Conservation (phyloP, 352 stramenopile genomes). For the Pythium phragmitis region DNA sequence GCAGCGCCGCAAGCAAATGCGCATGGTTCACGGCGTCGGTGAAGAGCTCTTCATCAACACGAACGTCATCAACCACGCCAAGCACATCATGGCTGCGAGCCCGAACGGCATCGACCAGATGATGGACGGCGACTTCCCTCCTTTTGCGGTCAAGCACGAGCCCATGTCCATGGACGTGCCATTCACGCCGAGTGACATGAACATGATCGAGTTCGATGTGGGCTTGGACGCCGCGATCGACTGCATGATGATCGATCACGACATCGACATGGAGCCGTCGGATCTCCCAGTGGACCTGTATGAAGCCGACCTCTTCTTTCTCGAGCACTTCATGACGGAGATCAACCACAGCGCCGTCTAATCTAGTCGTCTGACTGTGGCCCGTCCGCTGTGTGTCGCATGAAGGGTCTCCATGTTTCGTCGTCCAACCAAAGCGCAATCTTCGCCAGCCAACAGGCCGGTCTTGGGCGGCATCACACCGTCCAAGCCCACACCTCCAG, state of each 20-base stretch:
- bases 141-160: constrained; percentile 26
- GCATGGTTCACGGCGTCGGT: constrained; percentile 18
- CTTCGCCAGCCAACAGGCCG: too few species aligned
- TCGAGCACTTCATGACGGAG: constrained; percentile 80
- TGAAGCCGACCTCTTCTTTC: constrained; percentile 77
- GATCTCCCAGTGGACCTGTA: constrained; percentile 74
- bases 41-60: constrained; percentile 29
- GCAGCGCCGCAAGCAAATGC: constrained; percentile 70
- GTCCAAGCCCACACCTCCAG: background rate
- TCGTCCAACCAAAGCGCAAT: background rate
- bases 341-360: constrained; percentile 48
- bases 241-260: constrained; percentile 76
- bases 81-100: constrained; percentile 33
- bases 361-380: constrained; percentile 9
- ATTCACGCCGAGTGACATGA: constrained; percentile 29
- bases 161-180: constrained; percentile 65
- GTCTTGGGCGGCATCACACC: background rate
- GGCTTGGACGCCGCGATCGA: constrained; percentile 67
- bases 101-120: constrained; percentile 45
- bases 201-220: constrained; percentile 56
- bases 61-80: constrained; percentile 23
- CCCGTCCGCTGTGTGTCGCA: background rate
- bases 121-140: constrained; percentile 27
- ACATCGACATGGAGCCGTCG: constrained; percentile 75
- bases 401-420: constrained; percentile 15